Evolutionary conservation across 1,284 basidiomycete species (phyloP).

Genomic region (Ceratobasidium sp.): DNA sequence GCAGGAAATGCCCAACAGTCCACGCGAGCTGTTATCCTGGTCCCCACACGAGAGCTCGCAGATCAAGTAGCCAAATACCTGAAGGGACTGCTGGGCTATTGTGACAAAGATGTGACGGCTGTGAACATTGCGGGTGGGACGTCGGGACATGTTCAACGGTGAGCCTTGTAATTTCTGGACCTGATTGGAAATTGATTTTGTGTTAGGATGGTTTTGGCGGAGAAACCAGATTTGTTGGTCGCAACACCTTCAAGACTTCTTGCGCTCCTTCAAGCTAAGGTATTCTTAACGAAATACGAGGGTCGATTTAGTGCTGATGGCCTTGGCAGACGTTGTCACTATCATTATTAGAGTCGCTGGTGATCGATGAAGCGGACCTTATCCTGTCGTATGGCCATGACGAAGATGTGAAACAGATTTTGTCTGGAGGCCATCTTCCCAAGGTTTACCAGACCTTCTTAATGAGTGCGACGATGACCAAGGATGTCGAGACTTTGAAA

Average conservation of each 20-base stretch:
- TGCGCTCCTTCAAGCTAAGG: constrained; percentile 79
- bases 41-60: constrained; percentile 92
- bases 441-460: constrained; percentile 93
- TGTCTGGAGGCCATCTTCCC: constrained; percentile 78
- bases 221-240: constrained; percentile 91
- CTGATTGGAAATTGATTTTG: not conserved
- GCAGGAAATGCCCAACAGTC: constrained; percentile 52
- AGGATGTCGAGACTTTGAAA: constrained; percentile 91
- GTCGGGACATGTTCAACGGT: constrained; percentile 80
- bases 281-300: constrained; percentile 43
- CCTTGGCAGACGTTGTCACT: constrained; percentile 62
- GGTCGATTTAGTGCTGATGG: constrained; percentile 3
- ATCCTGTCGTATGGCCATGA: constrained; percentile 97
- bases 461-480: constrained; percentile 98
- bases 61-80: constrained; percentile 87
- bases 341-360: constrained; percentile 77
- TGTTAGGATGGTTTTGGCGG: constrained; percentile 77
- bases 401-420: constrained; percentile 86
- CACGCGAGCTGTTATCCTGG: constrained; percentile 85
- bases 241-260: constrained; percentile 89
- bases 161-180: constrained; percentile 44
- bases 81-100: constrained; percentile 71
- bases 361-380: constrained; percentile 98
- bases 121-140: constrained; percentile 83
- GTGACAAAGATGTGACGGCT: constrained; percentile 74